These are phyloP conservation scores for Salix viminalis DNA, from an alignment of 345 rosid species.

Conservation along the genomic window DNA sequence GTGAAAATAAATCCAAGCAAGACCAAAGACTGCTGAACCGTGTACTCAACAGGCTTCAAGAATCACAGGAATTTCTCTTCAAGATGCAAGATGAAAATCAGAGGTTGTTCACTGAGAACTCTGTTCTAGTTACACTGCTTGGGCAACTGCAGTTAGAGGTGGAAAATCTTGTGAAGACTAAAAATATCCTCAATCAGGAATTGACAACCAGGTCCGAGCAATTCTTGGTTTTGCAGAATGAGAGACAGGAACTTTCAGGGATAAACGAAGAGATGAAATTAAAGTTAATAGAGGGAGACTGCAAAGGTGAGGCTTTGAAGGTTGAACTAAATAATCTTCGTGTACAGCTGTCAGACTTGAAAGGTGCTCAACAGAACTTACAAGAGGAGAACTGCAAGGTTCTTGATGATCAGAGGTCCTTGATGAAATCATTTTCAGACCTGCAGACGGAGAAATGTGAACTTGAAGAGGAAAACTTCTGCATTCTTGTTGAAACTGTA, in stretches of 20 bases:
- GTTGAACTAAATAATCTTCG: conserved; percentile 48
- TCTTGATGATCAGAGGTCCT: conserved; percentile 43
- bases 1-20: conserved; percentile 32
- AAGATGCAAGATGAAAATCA: conserved; percentile 58
- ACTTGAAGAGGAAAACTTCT: conserved; percentile 59
- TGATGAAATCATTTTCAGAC: conserved; percentile 37
- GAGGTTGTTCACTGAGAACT: conserved; percentile 44
- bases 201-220: conserved; percentile 43
- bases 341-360: conserved; percentile 41
- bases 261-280: conserved; percentile 48
- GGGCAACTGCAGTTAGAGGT: conserved; percentile 60
- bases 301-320: conserved; percentile 53
- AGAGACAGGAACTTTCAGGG: conserved; percentile 34
- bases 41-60: conserved; percentile 47
- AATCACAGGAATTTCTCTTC: conserved; percentile 46
- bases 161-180: conserved; percentile 44
- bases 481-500: conserved; percentile 42
- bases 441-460: conserved; percentile 43
- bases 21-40: conserved; percentile 40
- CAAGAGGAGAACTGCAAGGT: conserved; percentile 48
- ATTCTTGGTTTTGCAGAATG: conserved; percentile 41
- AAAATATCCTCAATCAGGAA: conserved; percentile 40
- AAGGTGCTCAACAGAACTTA: conserved; percentile 38
- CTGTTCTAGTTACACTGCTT: conserved; percentile 57
- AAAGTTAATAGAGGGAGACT: conserved; percentile 45